phyloP scores from a whole-genome alignment of 257 asterid species.

The Datura wrightii region DNA sequence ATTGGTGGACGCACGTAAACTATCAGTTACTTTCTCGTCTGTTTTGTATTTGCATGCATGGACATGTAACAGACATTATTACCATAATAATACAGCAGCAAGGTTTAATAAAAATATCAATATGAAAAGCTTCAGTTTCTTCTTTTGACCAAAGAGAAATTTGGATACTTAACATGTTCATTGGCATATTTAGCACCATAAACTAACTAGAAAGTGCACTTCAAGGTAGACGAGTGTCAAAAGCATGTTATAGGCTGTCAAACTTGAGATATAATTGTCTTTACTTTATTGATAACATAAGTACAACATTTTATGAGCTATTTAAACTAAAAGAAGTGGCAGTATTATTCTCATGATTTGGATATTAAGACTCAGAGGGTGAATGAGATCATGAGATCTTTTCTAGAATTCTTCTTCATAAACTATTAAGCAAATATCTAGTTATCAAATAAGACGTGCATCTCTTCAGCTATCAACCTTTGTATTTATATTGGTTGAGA shows the following conservation, averaged over 20 bases:
- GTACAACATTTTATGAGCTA: background rate
- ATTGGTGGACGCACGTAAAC: too few relatives aligned
- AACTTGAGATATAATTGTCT: background rate
- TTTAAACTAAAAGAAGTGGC: background rate
- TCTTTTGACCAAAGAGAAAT: background rate
- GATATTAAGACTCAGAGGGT: background rate
- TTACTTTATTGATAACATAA: background rate
- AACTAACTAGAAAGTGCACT: background rate
- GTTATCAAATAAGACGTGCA: background rate
- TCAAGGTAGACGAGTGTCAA: background rate
- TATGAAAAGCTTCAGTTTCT: background rate
- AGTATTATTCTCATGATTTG: background rate
- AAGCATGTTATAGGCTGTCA: background rate
- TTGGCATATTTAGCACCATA: background rate
- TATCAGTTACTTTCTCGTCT: background rate
- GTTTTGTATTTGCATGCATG: background rate
- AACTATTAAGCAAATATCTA: background rate
- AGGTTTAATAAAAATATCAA: background rate
- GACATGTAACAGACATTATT: background rate
- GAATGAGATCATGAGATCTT: background rate
- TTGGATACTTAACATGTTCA: slow-evolving; percentile 6
- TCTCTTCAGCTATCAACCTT: background rate
- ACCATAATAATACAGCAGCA: background rate
- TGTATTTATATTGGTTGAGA: background rate
- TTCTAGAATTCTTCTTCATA: background rate